Evolutionary conservation across 208 protist genomes (phyloP).

Genomic region (Entamoeba invadens): DNA sequence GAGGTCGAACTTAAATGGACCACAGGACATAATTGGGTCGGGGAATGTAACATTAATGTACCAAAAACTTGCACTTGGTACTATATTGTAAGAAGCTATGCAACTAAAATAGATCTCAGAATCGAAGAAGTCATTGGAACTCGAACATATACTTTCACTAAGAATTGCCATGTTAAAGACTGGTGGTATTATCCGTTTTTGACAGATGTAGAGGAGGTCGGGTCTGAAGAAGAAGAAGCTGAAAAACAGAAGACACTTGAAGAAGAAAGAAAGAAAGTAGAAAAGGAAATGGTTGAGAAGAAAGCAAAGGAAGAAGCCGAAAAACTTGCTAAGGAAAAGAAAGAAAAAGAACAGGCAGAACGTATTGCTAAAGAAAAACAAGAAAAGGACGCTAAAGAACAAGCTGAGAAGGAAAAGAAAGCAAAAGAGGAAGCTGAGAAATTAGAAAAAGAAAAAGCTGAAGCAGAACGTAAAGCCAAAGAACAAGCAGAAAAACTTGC

Average conservation of each 20-base stretch:
- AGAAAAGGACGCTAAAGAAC: not conserved
- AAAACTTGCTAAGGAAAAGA: not conserved
- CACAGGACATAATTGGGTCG: not conserved
- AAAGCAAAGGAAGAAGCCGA: not conserved
- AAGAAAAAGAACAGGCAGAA: no score
- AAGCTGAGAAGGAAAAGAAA: no score
- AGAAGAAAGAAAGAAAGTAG: not conserved
- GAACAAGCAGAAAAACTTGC: not conserved
- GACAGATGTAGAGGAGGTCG: not conserved
- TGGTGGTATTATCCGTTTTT: not conserved
- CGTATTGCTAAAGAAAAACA: not conserved
- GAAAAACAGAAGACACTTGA: not conserved
- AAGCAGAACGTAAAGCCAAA: no score
- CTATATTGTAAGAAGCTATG: not conserved
- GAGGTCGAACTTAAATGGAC: not conserved
- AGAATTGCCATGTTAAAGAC: not conserved
- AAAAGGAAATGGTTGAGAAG: not conserved
- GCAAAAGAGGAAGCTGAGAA: not conserved
- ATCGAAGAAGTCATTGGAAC: not conserved
- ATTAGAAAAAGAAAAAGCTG: not conserved
- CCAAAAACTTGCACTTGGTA: not conserved
- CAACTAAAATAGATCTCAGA: not conserved
- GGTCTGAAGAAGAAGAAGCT: not conserved
- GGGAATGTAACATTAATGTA: not conserved
- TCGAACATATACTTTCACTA: not conserved